Conservation (phyloP, 2,329 filamentous ascomycete species). For the Colletotrichum sp. region DNA sequence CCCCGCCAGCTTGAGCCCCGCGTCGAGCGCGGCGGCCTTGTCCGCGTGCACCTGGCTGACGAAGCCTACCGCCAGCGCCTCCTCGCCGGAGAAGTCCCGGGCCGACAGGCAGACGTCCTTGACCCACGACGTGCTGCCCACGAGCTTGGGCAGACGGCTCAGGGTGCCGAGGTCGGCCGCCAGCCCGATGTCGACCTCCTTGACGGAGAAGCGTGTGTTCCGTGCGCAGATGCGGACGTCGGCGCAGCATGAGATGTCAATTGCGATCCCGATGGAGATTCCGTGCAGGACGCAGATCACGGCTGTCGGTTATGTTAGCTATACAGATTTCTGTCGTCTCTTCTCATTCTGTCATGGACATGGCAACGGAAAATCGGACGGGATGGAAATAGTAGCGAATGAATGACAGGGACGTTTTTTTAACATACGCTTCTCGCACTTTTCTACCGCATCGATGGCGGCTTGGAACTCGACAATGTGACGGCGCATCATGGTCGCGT, state of each 20-base stretch:
- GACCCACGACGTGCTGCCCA: conserved; percentile 75
- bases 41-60: conserved; percentile 68
- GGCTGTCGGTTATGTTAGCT: conserved; percentile 49
- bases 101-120: conserved; percentile 80
- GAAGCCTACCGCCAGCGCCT: conserved; percentile 74
- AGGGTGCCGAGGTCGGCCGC: conserved; percentile 82
- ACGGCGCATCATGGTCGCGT: conserved; percentile 64
- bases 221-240: conserved; percentile 72
- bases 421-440: conserved; percentile 82
- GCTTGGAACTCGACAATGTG: conserved; percentile 83
- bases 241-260: conserved; percentile 74
- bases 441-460: conserved; percentile 77
- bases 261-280: conserved; percentile 76
- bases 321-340: not conserved
- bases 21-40: conserved; percentile 67
- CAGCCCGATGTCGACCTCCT: conserved; percentile 83
- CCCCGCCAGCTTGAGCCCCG: conserved; percentile 66
- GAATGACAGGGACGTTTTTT: not conserved
- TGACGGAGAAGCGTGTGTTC: conserved; percentile 70
- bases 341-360: not conserved
- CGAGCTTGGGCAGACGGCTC: conserved; percentile 74
- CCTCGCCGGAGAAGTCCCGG: conserved; percentile 70
- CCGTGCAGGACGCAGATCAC: conserved; percentile 85
- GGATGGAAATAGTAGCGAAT: not conserved
- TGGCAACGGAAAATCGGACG: not conserved